These are phyloP conservation scores for Apiosordaria backusii DNA, from an alignment of 495 filamentous ascomycete species.

Conservation along the genomic window DNA sequence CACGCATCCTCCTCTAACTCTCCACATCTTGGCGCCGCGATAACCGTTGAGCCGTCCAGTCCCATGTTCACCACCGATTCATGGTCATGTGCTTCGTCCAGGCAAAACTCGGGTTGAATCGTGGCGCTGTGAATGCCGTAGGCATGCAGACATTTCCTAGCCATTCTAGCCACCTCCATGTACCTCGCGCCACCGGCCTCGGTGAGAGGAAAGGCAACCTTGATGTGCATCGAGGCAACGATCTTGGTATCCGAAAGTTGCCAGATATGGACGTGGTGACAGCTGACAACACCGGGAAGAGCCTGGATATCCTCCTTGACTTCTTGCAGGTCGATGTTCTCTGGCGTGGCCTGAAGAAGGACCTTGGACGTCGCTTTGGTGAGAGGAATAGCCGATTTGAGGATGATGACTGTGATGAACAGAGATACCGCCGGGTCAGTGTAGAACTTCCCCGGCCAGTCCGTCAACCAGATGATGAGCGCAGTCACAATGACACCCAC, in stretches of 20 bases:
- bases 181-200: conserved; percentile 74
- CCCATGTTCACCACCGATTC: conserved; percentile 34
- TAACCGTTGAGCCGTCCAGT: conserved; percentile 33
- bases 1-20: conserved; percentile 59
- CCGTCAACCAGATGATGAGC: conserved; percentile 84
- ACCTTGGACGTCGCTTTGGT: conserved; percentile 93
- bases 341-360: conserved; percentile 86
- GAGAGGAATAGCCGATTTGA: conserved; percentile 83
- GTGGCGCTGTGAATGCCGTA: conserved; percentile 98
- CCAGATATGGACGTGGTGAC: conserved; percentile 97
- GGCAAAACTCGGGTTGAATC: conserved; percentile 92
- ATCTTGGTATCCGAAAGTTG: conserved; percentile 91
- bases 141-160: conserved; percentile 82
- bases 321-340: conserved; percentile 79
- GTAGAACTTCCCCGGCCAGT: conserved; percentile 61
- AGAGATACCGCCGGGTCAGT: conserved; percentile 90
- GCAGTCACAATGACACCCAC: conserved; percentile 94
- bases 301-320: conserved; percentile 87
- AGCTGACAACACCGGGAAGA: conserved; percentile 78
- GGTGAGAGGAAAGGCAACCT: conserved; percentile 67
- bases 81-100: conserved; percentile 46
- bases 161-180: conserved; percentile 78
- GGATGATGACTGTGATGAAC: conserved; percentile 94
- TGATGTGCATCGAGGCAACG: conserved; percentile 86
- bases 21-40: conserved; percentile 50